phyloP scores from a whole-genome alignment of 192 early-diverging fungal genomes.

The Mortierella hygrophila region DNA sequence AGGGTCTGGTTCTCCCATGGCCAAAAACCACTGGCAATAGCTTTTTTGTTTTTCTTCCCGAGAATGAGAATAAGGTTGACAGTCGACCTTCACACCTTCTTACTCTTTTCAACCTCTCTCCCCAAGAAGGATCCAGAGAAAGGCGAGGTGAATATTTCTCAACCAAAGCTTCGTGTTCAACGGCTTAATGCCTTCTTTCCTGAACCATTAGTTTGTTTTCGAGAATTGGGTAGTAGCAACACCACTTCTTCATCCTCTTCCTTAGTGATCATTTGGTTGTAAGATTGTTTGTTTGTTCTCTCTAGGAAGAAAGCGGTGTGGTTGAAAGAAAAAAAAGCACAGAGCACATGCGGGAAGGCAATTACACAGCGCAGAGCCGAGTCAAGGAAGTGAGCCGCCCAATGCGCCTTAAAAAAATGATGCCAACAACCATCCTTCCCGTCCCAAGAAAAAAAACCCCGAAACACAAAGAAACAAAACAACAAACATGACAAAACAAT shows the following conservation, averaged over 20 bases:
- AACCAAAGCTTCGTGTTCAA: no score
- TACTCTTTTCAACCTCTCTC: neutral
- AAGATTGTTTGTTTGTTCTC: neutral
- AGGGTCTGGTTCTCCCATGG: slow-evolving; percentile 2
- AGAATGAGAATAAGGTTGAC: no score
- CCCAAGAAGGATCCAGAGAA: neutral
- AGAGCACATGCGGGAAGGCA: slow-evolving; percentile 5
- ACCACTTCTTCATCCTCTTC: neutral
- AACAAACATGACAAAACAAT: slow-evolving; percentile 10
- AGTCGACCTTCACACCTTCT: neutral
- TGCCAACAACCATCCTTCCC: neutral
- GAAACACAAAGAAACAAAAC: neutral
- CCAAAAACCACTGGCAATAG: neutral
- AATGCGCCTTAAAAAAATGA: neutral
- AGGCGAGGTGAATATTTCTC: neutral
- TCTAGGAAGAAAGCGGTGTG: neutral
- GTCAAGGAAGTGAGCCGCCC: neutral
- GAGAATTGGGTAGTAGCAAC: neutral
- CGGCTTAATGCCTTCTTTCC: neutral
- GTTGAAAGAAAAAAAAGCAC: neutral
- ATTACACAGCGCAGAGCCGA: slow-evolving; percentile 1
- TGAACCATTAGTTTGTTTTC: neutral
- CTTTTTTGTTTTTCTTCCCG: neutral
- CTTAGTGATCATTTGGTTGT: neutral
- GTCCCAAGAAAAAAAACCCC: neutral